Base-by-base conservation (phyloP, 768 basidiomycete genomes). In the Agrocybe pediades region DNA sequence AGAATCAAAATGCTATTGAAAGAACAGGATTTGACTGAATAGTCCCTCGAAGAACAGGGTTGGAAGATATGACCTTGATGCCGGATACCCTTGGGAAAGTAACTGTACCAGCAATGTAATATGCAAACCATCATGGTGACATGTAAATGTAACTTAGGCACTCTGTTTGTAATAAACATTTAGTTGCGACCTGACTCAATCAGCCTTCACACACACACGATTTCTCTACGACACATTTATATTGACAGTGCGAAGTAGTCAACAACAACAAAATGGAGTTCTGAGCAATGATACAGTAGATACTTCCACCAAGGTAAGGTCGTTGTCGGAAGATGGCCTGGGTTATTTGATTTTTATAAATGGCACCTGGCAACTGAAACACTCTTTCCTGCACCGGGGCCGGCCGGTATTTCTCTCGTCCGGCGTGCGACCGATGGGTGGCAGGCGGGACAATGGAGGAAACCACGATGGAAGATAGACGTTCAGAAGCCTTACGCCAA, bases 211-310 rank as follows among this genome's bases (percentile, higher is more conserved):
- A 51, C 24, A n/a, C n/a, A 11, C 41, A 21, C 1, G 19, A 51
- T 26, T 19, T 19, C 51, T 52, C 51, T 52, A 33, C 24, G 45
- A 52, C 51, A 21, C 41, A 52, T 52, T 24, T 42, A n/a, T 43
- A 45, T 52, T 52, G 41, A 17, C 7, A 44, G 45, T 45, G 29
- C 20, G 51, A 44, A 52, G 26, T 43, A 52, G 51, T 52, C 51
- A 45, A 52, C 51, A 27, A 52, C 41, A 23, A 20, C 26, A 27
- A 49, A 8, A 6, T 20, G 20, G 19, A 9, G 25, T 11, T 15
- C 23, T 41, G 29, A 16, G 9, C 13, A 25, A 50, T 41, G 36
- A 25, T 41, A 50, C n/a, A 25, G 49, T 41, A 40, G 15, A 25
- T 41, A 50, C 16, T 21, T 20, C 16, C 8, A 19, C 11, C 33